Base-by-base conservation (phyloP, 139 green algal genomes). In the Micractinium conductrix region DNA sequence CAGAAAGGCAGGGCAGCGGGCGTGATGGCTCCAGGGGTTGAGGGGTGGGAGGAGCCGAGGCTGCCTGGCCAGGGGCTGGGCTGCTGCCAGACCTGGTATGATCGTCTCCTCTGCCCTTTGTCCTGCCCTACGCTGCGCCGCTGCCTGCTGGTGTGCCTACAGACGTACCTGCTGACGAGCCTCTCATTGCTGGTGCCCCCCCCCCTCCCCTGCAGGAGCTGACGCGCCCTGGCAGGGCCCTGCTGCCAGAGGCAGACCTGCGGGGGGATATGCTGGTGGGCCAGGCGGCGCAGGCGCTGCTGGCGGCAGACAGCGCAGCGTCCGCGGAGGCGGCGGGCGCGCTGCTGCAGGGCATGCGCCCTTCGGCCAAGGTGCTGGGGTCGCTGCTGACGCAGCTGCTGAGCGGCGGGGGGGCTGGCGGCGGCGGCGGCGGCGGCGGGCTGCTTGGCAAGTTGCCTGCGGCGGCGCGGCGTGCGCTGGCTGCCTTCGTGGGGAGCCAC, bases 171-270 rank as follows among this genome's bases (percentile, higher is more conserved):
- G 68, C 68, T 24, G 22, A 43, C n/a, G 14, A 26, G 14, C 26
- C 70, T 55, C 43, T 6, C 10, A 30, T 37, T 40, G 10, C 40
- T 78, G 5, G 2, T 35, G 12, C 40, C 45, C 72, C 43, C 4
- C 73, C 73, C 44, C 37, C 33, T 44, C 30, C n/a, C 1, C 9
- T 40, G 42, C 40, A 76, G 65, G 79, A 35, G 26, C 68, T 85
- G 33, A 26, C 24, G 17, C 43, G 65, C 43, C 45, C 69, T 33
- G 9, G 35, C 1, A 8, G 33, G 14, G 38, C 40, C 26, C 40
- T 85, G 69, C 80, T 85, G 37, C 22, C 70, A 33, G 38, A 33
- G 2, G 80, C 80, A 1, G 80, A 85, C 30, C 38, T 85, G 69
- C 69, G 70, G 1, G 69, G 69, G 6, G 80, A 85, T 62, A 42